Percentiles rank a stretch among this genome's conserved stretches.
These are phyloP conservation scores for Austroboletus festivus DNA, from an alignment of 768 basidiomycete genomes.

Conservation along the genomic window DNA sequence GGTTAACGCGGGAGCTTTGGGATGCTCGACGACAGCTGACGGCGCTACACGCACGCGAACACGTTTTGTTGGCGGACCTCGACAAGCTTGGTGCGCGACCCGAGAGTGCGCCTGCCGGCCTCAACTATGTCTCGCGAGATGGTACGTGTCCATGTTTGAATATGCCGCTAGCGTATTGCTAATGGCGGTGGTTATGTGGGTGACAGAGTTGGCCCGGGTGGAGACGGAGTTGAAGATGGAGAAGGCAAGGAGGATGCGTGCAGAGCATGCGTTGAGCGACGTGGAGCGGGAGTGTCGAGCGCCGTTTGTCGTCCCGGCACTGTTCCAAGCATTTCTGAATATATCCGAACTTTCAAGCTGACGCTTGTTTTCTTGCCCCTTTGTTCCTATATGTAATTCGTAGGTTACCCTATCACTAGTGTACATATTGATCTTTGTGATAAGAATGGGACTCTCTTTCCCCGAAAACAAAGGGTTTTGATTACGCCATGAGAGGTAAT, in stretches of 20 bases:
- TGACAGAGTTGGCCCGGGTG: slow-evolving; percentile 22
- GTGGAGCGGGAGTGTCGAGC: slow-evolving; percentile 46
- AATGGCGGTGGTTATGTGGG: too few relatives aligned
- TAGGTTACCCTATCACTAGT: too few relatives aligned
- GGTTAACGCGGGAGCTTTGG: slow-evolving; percentile 27
- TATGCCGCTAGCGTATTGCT: neutral
- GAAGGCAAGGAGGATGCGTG: slow-evolving; percentile 35
- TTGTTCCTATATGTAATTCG: neutral
- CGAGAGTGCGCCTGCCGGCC: neutral
- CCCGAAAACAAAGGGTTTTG: neutral
- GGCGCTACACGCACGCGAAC: slow-evolving; percentile 24
- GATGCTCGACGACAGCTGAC: slow-evolving; percentile 25
- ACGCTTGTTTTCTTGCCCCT: neutral
- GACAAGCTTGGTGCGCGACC: slow-evolving; percentile 11
- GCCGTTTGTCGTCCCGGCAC: slow-evolving; percentile 56
- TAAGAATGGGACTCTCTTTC: too few relatives aligned
- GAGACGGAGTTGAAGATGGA: slow-evolving; percentile 38
- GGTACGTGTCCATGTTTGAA: slow-evolving; percentile 8
- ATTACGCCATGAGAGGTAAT: slow-evolving; percentile 11
- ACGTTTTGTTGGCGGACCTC: slow-evolving; percentile 22
- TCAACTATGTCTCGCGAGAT: slow-evolving; percentile 6
- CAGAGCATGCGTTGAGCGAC: slow-evolving; percentile 44
- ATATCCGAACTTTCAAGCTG: slow-evolving; percentile 44
- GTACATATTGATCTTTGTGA: too few relatives aligned
- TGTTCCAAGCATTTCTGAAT: slow-evolving; percentile 51